These are phyloP conservation scores for Leccinum olivaceopallidum DNA, from an alignment of 768 basidiomycete genomes.

Conservation along the genomic window DNA sequence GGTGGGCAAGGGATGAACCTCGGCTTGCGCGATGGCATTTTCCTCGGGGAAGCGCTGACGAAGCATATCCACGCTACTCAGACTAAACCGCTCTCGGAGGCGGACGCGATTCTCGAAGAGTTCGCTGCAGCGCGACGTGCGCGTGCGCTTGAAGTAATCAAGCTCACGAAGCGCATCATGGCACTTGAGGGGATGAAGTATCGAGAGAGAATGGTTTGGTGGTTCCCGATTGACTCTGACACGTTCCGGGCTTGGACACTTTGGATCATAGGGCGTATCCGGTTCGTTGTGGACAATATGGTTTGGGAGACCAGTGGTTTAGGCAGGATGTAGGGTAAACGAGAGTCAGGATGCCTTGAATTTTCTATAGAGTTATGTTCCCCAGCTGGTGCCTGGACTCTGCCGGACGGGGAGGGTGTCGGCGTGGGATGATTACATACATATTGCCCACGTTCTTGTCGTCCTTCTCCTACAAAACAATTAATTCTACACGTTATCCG, in stretches of 20 bases:
- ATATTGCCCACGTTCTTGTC: no score
- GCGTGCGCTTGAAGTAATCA: slow-evolving; percentile 44
- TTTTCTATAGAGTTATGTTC: no score
- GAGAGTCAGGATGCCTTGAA: neutral
- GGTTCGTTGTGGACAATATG: slow-evolving; percentile 13
- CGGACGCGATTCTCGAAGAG: slow-evolving; percentile 34
- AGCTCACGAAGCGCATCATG: slow-evolving; percentile 38
- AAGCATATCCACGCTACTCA: slow-evolving; percentile 32
- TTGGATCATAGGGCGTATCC: slow-evolving; percentile 21
- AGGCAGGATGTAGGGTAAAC: slow-evolving; percentile 12
- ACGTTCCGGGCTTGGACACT: slow-evolving; percentile 31
- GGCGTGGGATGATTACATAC: no score
- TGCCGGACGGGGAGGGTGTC: slow-evolving; percentile 46
- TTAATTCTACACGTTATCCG: no score
- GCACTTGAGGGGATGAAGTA: slow-evolving; percentile 26
- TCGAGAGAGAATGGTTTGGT: slow-evolving; percentile 16
- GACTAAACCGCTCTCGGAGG: slow-evolving; percentile 7
- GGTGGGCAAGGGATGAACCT: slow-evolving; percentile 63
- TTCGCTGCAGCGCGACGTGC: slow-evolving; percentile 38
- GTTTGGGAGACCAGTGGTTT: slow-evolving; percentile 27
- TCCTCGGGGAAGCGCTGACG: slow-evolving; percentile 43
- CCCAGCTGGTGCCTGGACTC: no score
- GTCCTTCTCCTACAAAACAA: no score
- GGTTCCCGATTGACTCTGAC: slow-evolving; percentile 28
- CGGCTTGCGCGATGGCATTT: slow-evolving; percentile 52